These are phyloP conservation scores for Thuidium tamariscinum DNA, from an alignment of 225 moss, liverwort and hornwort genomes.

Conservation along the genomic window DNA sequence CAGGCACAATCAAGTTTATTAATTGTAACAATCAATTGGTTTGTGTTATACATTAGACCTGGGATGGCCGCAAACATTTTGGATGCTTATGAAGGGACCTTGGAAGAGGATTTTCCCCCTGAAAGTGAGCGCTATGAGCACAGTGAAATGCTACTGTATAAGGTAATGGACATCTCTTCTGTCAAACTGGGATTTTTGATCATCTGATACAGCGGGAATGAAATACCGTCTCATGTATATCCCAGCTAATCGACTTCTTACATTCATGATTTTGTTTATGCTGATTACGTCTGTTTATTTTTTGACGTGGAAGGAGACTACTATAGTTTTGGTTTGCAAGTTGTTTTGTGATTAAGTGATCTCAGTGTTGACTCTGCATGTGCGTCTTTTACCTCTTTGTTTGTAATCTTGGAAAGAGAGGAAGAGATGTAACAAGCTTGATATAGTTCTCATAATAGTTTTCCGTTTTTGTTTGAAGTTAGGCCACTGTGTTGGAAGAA, in stretches of 20 bases:
- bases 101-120: slow-evolving; percentile 95
- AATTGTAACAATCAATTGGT: not conserved
- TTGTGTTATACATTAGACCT: slow-evolving; percentile 25
- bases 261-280: not conserved
- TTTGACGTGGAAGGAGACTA: not conserved
- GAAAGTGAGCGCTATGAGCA: slow-evolving; percentile 97
- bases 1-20: not conserved
- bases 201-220: not conserved
- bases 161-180: slow-evolving; percentile 33
- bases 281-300: not conserved
- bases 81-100: slow-evolving; percentile 93
- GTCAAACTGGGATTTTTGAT: not conserved
- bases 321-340: not conserved
- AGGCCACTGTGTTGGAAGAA: slow-evolving; percentile 86
- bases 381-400: not conserved
- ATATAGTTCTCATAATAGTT: not conserved
- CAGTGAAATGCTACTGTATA: slow-evolving; percentile 96
- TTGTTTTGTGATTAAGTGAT: not conserved
- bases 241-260: not conserved
- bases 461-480: slow-evolving; percentile 3
- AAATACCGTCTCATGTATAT: not conserved
- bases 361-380: not conserved
- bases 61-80: slow-evolving; percentile 92
- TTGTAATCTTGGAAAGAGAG: not conserved
- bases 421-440: not conserved